Conservation (phyloP, 306 rosid genomes). For the apple (Malus domestica) region ASM211411v1 NC_041796.1:28141501-28142000, state of each 20-base stretch:
- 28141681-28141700: no score
- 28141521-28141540: neutral
- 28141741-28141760: neutral
- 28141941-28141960: slow-evolving; percentile 82
- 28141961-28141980: slow-evolving; percentile 36
- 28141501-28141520: neutral
- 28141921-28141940: slow-evolving; percentile 89
- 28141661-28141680: no score
- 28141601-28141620: no score
- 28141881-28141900: slow-evolving; percentile 92
- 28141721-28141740: neutral
- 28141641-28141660: no score
- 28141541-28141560: neutral
- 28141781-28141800: slow-evolving; percentile 51
- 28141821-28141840: slow-evolving; percentile 75
- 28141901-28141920: slow-evolving; percentile 88
- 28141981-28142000: neutral
- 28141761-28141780: neutral
- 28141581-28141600: neutral
- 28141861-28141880: slow-evolving; percentile 76
- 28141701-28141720: no score
- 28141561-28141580: neutral
- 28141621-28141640: no score
- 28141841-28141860: slow-evolving; percentile 86
- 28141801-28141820: slow-evolving; percentile 80